Conservation (phyloP, 306 rosid species). For the Dalbergia oliveri region DNA sequence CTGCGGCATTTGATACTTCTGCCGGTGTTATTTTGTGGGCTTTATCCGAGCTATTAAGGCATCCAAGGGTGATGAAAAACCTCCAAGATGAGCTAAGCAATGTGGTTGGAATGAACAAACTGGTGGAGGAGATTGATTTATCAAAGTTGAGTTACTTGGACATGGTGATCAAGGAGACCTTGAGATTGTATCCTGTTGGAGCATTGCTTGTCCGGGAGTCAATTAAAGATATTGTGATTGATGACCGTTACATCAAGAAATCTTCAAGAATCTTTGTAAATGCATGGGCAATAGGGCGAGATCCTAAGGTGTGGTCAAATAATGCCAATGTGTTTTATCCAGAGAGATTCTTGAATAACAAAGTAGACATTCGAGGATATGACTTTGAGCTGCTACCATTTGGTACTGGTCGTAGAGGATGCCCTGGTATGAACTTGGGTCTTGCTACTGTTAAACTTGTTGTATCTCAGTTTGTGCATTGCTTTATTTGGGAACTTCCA, state of each 20-base stretch:
- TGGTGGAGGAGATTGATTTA: conserved; percentile 45
- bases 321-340: conserved; percentile 37
- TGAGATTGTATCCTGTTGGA: conserved; percentile 36
- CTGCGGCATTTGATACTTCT: conserved; percentile 24
- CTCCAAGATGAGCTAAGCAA: conserved; percentile 42
- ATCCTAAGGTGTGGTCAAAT: conserved; percentile 38
- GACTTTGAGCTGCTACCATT: conserved; percentile 42
- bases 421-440: conserved; percentile 49
- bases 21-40: conserved; percentile 22
- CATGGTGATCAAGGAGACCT: conserved; percentile 50
- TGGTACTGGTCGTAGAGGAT: conserved; percentile 45
- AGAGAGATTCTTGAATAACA: conserved; percentile 23
- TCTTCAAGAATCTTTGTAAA: conserved; percentile 29
- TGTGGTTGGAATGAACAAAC: conserved; percentile 35
- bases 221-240: conserved; percentile 14
- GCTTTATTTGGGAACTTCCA: conserved; percentile 50
- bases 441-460: not conserved
- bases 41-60: conserved; percentile 41
- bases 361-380: not conserved
- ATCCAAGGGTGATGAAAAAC: conserved; percentile 43
- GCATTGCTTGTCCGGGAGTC: conserved; percentile 26
- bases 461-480: conserved; percentile 42
- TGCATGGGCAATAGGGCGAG: conserved; percentile 42
- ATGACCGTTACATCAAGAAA: conserved; percentile 37
- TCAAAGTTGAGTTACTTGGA: conserved; percentile 40